Base-by-base conservation (phyloP, 176 grass and related monocot genomes). In the Bothriochloa decipiens region DNA sequence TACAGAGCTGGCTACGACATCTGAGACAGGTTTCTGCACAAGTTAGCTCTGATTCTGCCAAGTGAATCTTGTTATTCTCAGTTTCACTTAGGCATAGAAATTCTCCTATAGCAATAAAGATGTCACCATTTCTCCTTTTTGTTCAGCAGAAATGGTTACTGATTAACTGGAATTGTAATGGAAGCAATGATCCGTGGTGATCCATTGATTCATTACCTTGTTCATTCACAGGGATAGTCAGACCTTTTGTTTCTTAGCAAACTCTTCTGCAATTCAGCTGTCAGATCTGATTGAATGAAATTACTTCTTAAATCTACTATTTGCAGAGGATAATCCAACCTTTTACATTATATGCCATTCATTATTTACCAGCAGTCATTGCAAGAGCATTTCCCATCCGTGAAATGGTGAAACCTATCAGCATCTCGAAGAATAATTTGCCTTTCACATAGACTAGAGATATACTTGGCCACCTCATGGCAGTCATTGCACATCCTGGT, bases 401-500 rank as follows among this genome's bases (percentile, higher is more conserved):
- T 81, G 81, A 97, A 92, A 89, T 91, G 90, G 78, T 97, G 92
- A 87, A 94, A 97, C 76, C 84, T 67, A 68, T 88, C 81, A 0
- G 80, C 83, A 57, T 94, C 94, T 18, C 92, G 78, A 5, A 97
- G 88, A 70, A 91, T 85, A 53, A 97, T 92, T 45, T 92, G 73
- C 1, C 68, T 73, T 5, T 75, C 81, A 25, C 86, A 87, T n/a
- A 92, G 13, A 8, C 72, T 57, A 7, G 92, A 94, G 16, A 92
- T 61, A 7, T 92, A 84, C 78, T 94, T 94, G 16, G 88, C 90
- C 70, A 88, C 79, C 62, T 73, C 89, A 42, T 97, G 95, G 49
- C 95, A 94, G 81, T 97, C 95, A 29, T 87, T 92, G 84, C 92
- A 94, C 88, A 94, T 86, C 76, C 95, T 89, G 57, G 88, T 89